phyloP scores from a whole-genome alignment of 1,284 basidiomycete species.

The Mycena citricolor region DNA sequence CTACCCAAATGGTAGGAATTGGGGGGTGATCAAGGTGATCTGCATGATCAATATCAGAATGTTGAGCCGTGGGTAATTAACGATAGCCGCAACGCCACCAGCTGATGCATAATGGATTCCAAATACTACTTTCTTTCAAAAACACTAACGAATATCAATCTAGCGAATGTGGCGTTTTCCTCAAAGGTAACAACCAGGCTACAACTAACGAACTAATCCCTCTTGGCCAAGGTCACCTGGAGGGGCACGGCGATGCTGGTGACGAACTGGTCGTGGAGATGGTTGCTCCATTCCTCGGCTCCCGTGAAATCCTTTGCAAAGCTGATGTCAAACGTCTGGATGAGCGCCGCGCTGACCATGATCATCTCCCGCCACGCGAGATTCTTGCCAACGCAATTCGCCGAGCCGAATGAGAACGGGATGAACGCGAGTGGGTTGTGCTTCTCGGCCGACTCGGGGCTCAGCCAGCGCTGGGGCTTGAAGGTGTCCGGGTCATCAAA shows the following conservation, averaged over 20 bases:
- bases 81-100: no score
- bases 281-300: conserved; percentile 10
- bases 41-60: no score
- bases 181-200: no score
- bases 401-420: conserved; percentile 15
- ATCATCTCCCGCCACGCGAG: conserved; percentile 18
- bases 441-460: conserved; percentile 21
- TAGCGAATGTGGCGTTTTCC: no score
- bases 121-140: no score
- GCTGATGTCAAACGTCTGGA: conserved; percentile 12
- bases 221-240: no score
- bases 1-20: no score
- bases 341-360: conserved; percentile 10
- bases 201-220: no score
- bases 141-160: no score
- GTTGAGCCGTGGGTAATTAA: no score
- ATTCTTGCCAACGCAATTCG: conserved; percentile 18
- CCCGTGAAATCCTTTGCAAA: conserved; percentile 30
- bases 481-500: conserved; percentile 42
- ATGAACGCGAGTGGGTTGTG: conserved; percentile 25
- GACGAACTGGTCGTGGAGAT: conserved; percentile 9
- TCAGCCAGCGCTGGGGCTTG: conserved; percentile 44
- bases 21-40: no score
- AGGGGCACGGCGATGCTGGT: conserved; percentile 7
- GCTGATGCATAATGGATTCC: no score